Conservation (phyloP, 495 filamentous ascomycete genomes). For the Daldinia vernicosa region DNA sequence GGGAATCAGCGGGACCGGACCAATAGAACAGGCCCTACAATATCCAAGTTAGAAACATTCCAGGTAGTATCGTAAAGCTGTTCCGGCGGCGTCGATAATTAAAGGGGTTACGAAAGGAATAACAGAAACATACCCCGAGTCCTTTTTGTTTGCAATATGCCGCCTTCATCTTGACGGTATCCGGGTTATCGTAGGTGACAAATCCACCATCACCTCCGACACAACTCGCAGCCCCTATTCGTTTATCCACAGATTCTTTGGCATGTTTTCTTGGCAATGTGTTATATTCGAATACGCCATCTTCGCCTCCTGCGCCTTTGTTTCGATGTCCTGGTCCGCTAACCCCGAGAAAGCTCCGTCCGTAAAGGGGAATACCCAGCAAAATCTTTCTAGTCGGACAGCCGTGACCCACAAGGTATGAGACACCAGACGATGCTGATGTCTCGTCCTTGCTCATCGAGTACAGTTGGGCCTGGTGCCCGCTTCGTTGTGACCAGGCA, state of each 20-base stretch:
- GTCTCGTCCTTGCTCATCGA: slow-evolving; percentile 63
- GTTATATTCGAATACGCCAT: slow-evolving; percentile 84
- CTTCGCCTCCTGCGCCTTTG: slow-evolving; percentile 73
- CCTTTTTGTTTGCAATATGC: slow-evolving; percentile 78
- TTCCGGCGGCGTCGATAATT: background rate
- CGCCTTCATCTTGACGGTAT: slow-evolving; percentile 86
- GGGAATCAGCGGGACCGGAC: slow-evolving; percentile 83
- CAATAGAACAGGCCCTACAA: slow-evolving; percentile 84
- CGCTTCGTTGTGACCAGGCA: slow-evolving; percentile 72
- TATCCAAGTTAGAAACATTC: slow-evolving; percentile 18
- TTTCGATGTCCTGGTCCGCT: slow-evolving; percentile 69
- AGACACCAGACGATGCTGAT: slow-evolving; percentile 72
- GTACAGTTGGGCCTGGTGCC: slow-evolving; percentile 84
- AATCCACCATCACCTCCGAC: slow-evolving; percentile 85
- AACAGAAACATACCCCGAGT: slow-evolving; percentile 64
- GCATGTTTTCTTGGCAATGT: slow-evolving; percentile 75
- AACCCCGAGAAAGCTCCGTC: slow-evolving; percentile 79
- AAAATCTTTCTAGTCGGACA: slow-evolving; percentile 80
- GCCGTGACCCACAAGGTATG: slow-evolving; percentile 70
- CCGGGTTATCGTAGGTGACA: slow-evolving; percentile 85
- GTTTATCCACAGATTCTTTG: slow-evolving; percentile 74
- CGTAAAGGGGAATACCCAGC: slow-evolving; percentile 82
- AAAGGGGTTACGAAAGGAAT: slow-evolving; percentile 5
- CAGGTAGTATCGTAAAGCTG: background rate
- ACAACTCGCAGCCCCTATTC: slow-evolving; percentile 75